Conservation (phyloP, 768 basidiomycete genomes). For the Leucocoprinus sp. region DNA sequence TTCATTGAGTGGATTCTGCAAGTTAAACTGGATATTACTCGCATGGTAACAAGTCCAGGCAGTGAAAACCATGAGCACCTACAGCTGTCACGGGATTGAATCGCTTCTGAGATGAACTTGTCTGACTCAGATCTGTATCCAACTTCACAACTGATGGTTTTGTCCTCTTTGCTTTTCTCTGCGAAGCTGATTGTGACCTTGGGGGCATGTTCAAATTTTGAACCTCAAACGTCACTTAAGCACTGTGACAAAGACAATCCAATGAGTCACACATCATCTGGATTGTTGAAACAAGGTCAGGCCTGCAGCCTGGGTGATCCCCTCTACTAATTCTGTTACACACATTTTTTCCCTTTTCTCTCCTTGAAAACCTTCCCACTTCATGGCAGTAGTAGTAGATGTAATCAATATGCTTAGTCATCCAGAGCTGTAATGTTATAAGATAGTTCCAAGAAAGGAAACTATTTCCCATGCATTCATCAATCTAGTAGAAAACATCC, state of each 20-base stretch:
- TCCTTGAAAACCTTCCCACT: no score
- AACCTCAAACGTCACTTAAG: background rate
- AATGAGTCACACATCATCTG: no score
- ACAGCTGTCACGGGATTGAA: slow-evolving; percentile 30
- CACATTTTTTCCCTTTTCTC: no score
- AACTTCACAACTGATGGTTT: slow-evolving; percentile 13
- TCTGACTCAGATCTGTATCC: slow-evolving; percentile 1
- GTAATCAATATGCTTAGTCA: no score
- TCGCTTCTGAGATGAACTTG: slow-evolving; percentile 14
- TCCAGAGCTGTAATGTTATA: no score
- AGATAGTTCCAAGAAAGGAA: no score
- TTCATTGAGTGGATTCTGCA: slow-evolving; percentile 8
- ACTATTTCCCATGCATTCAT: no score
- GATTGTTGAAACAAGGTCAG: no score
- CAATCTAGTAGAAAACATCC: no score
- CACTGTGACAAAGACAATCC: background rate
- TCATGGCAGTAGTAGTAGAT: no score
- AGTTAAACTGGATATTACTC: background rate
- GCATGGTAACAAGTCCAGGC: background rate
- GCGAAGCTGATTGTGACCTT: slow-evolving; percentile 9
- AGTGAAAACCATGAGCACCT: slow-evolving; percentile 6
- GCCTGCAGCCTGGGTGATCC: no score
- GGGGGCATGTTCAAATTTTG: slow-evolving; percentile 9
- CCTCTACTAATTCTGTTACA: no score
- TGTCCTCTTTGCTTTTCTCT: slow-evolving; percentile 4